Base-by-base conservation (phyloP, 371 early-diverging fungal genomes). In the Sanchytrium tribonematis region DNA sequence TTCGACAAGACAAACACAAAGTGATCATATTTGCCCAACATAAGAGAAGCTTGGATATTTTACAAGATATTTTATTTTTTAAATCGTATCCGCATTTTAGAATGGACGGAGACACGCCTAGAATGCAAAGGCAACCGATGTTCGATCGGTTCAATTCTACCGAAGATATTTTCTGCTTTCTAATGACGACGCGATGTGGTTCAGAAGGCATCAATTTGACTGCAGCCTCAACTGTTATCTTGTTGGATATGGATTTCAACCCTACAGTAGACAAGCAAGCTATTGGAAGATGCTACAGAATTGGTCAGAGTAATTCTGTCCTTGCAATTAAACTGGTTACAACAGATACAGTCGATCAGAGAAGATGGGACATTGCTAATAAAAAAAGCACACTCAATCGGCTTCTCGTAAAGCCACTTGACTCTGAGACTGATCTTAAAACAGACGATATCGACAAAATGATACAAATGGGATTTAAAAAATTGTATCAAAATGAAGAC, bases 241-340 rank as follows among this genome's bases (percentile, higher is more conserved):
- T 97, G 69, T 92, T 85, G 76, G 95, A 97, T 79, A 86, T 87
- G 71, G 95, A 97, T 74, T 97, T 92, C 92, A 97, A 94, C 76
- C 95, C 95, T 27, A 92, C 93, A 77, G 90, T 89, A 75, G 97
- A 97, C 77, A 74, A 93, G 69, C 94, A 97, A 78, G 97, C 97
- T 0, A 87, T 90, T 73, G 88, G 88, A 17, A 83, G 95, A 70
- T 90, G 88, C 71, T 92, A 94, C 78, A 84, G 94, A 74, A 91
- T 93, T 71, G 97, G 95, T n/a, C 93, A 97, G 78, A 90, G 85
- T n/a, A 87, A 88, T 72, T 84, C 87, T 12, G 93, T 93, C 0
- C 66, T 71, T 66, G 72, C 71, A 32, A 73, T 71, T 66, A 73
- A 70, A 69, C 66, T 75, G 1, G 66, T 72, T 1, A 68, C 72